phyloP scores from a whole-genome alignment of 495 filamentous ascomycete genomes.

The Neurospora hispaniola region DNA sequence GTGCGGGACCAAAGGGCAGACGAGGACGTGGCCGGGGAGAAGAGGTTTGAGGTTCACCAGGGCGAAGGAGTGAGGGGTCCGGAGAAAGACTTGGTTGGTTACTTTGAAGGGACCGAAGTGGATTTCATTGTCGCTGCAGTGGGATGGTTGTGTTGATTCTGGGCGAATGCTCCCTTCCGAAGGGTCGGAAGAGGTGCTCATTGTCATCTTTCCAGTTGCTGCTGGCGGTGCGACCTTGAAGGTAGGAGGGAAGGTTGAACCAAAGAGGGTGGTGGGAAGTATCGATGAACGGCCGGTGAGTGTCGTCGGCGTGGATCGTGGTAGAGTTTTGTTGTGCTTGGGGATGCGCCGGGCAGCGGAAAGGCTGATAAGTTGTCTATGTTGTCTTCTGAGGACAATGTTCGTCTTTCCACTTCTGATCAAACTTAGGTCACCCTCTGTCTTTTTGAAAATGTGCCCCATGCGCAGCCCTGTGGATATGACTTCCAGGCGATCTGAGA shows the following conservation, averaged over 20 bases:
- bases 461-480: background rate
- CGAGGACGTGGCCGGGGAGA: conserved; percentile 84
- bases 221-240: background rate
- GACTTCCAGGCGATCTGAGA: background rate
- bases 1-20: conserved; percentile 55
- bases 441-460: background rate
- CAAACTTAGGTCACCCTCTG: background rate
- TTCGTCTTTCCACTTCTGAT: background rate
- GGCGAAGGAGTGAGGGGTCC: conserved; percentile 66
- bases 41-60: conserved; percentile 93
- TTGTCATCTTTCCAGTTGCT: background rate
- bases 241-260: background rate
- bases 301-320: background rate
- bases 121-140: conserved; percentile 18
- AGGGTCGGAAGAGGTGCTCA: background rate
- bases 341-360: background rate
- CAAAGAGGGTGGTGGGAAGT: no score
- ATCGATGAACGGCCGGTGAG: background rate
- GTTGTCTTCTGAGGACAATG: background rate
- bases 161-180: background rate
- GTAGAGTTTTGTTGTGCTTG: background rate
- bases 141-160: background rate
- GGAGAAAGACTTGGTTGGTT: conserved; percentile 71
- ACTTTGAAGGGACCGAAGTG: conserved; percentile 57
- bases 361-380: background rate